Base-by-base conservation (phyloP, 257 asterid genomes). In the Plantago major region DNA sequence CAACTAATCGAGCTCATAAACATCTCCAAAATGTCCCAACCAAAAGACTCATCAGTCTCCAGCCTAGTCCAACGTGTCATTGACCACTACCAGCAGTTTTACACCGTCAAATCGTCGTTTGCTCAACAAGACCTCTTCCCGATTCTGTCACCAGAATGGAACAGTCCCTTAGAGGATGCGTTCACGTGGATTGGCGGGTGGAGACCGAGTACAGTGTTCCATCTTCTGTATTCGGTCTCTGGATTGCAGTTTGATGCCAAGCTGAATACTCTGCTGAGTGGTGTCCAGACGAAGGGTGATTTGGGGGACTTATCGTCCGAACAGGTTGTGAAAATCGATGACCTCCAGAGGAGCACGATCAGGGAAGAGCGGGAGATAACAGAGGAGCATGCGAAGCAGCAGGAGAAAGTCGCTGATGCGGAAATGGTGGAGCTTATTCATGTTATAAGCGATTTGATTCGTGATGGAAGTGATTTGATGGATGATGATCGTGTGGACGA, bases 151-250 rank as follows among this genome's bases (percentile, higher is more conserved):
- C 84, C 87, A 0, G 16, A 83, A 0, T 81, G 87, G 84, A 70
- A 63, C 8, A 78, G 76, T 16, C 62, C 58, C 10, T 68, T 81
- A 1, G 83, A 81, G 71, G 68, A 77, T 11, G 81, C 81, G 5
- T 75, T 77, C 51, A 37, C 66, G 7, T 80, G 82, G 85, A 63
- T 80, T 7, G 82, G 82, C 1, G 82, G 80, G 0, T 76, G 85
- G 82, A 71, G 85, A 33, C 85, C 85, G 0, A 71, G 61, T 8
- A 74, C 67, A 74, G 80, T 80, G 4, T 62, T 76, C 37, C 80
- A 76, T 7, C 66, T 80, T n/a, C 68, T 80, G 1, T 76, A 76
- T 58, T 80, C 82, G 4, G 66, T 73, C 28, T 58, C 78, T 1
- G 82, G 82, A 0, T 16, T 70, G 0, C 78, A 79, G 26, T 51